Percentiles rank a stretch among this genome's conserved stretches.
These are phyloP conservation scores for Trichophyton simii DNA, from an alignment of 2,329 filamentous ascomycete genomes.

Conservation along the genomic window DNA sequence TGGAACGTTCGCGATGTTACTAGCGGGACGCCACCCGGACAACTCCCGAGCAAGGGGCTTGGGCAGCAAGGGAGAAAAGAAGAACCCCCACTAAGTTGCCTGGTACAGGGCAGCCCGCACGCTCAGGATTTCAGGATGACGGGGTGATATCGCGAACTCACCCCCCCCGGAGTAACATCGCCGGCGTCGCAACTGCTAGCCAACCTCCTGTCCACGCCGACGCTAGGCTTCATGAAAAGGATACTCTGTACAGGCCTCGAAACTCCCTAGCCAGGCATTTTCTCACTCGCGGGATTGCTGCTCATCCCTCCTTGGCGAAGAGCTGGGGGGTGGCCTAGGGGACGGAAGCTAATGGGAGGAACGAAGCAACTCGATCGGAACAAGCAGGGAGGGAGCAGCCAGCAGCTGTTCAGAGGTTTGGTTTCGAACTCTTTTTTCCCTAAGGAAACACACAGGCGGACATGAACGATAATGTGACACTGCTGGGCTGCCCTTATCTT, in stretches of 20 bases:
- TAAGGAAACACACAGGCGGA: not conserved
- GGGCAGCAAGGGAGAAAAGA: not conserved
- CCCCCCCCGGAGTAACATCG: not conserved
- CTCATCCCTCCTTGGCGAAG: not conserved
- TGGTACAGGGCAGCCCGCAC: not conserved
- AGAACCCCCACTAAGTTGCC: not conserved
- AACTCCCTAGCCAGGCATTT: not conserved
- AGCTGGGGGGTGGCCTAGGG: not conserved
- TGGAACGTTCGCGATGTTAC: not conserved
- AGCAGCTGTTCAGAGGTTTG: not conserved
- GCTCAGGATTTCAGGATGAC: not conserved
- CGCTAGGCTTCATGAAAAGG: not conserved
- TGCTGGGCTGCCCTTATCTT: not conserved
- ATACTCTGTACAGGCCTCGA: not conserved
- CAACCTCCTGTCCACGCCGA: slow-evolving; percentile 1
- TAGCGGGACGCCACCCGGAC: slow-evolving; percentile 3
- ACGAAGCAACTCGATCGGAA: not conserved
- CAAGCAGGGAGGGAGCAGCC: not conserved
- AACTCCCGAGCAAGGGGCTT: slow-evolving; percentile 1
- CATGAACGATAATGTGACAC: not conserved
- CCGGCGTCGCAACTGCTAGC: not conserved
- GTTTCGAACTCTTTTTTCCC: not conserved
- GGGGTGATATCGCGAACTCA: not conserved
- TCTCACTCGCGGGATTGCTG: not conserved
- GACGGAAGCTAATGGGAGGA: not conserved